Conservation (phyloP, 2,329 filamentous ascomycete genomes). For the Dothistroma pini region DNA sequence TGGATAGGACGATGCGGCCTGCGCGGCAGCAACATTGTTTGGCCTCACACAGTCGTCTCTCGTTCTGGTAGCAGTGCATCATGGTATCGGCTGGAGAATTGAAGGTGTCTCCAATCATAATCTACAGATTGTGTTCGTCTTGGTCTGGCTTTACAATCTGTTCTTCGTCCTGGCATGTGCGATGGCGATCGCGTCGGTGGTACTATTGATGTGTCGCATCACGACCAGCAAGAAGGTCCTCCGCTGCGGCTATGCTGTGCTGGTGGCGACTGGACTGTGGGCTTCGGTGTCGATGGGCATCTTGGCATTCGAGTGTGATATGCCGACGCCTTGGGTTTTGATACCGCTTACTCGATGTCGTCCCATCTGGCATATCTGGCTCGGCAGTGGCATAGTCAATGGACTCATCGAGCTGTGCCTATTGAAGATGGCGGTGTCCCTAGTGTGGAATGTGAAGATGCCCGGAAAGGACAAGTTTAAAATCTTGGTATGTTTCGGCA, state of each 20-base stretch:
- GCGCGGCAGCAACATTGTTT: constrained; percentile 24
- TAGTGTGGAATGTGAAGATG: constrained; percentile 30
- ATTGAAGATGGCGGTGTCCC: constrained; percentile 20
- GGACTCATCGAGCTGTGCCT: constrained; percentile 24
- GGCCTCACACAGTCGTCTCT: constrained; percentile 20
- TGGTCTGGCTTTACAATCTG: constrained; percentile 21
- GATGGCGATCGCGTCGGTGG: constrained; percentile 27
- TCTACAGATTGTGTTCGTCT: constrained; percentile 10
- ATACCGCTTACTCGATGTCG: constrained; percentile 15
- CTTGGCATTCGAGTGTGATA: constrained; percentile 24
- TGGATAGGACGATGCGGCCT: constrained; percentile 29
- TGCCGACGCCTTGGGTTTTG: constrained; percentile 27
- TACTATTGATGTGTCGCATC: constrained; percentile 28
- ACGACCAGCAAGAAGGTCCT: constrained; percentile 19
- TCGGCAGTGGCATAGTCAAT: constrained; percentile 18
- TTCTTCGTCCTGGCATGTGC: constrained; percentile 20
- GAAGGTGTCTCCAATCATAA: constrained; percentile 3
- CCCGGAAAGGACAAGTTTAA: constrained; percentile 20
- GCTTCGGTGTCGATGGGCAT: constrained; percentile 15
- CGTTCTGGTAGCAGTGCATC: constrained; percentile 19
- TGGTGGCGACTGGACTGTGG: constrained; percentile 16
- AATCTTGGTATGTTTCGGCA: constrained; percentile 25
- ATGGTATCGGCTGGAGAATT: constrained; percentile 22
- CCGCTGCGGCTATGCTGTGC: constrained; percentile 19
- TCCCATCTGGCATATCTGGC: constrained; percentile 19